Base-by-base conservation (phyloP, 257 asterid genomes). In the Parsonsia alboflavescens region DNA sequence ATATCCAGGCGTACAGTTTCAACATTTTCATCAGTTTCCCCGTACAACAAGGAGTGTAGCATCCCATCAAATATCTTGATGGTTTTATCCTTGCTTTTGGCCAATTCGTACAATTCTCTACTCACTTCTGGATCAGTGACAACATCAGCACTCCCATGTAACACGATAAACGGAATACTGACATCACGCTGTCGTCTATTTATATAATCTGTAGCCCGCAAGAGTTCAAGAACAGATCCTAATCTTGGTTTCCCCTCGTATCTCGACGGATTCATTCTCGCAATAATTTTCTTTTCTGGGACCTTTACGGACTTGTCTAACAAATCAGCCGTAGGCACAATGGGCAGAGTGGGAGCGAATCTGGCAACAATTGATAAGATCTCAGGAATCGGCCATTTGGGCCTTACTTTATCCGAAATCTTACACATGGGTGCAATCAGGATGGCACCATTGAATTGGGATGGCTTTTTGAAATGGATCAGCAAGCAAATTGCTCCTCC, bases 61-160 rank as follows among this genome's bases (percentile, higher is more conserved):
- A 92, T 94, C 58, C 96, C 97, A 6, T 92, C 97, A 70, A 86
- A 94, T 30, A 94, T 91, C 88, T 80, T 86, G 73, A 94, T 53
- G 30, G 81, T 90, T 88, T 92, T 94, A 28, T 94, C 98, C 73
- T 73, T 75, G n/a, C 97, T 88, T 76, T 77, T 88, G 0, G 97
- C 90, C 89, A 71, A 1, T 63, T 84, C 83, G 82, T 90, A 88
- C 88, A 93, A 78, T 74, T 91, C 97, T 44, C 84, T 85, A 68
- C 98, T 93, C 78, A 91, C 97, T 49, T 84, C 86, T 0, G 96
- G 95, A 82, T 94, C 99, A 7, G 97, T 94, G 7, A 94, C 97
- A 49, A 86, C 93, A 75, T 91, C 98, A 0, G 85, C 96, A 72
- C 85, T 87, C 2, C 98, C 98, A 67, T 93, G 97, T 70, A 93